These are phyloP conservation scores for Tuber brumale DNA, from an alignment of 495 filamentous ascomycete genomes.

Conservation along the genomic window DNA sequence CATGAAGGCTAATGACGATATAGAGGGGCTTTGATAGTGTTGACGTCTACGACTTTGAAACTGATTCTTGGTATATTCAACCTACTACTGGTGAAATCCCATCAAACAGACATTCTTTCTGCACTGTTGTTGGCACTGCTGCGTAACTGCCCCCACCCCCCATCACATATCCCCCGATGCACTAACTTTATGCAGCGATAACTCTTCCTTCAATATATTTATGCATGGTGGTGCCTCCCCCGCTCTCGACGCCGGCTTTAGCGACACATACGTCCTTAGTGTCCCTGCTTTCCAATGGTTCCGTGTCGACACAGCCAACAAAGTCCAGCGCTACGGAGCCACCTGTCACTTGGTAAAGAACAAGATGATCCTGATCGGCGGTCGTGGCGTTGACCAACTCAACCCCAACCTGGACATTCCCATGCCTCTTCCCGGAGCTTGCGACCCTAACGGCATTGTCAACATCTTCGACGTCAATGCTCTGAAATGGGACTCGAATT, in stretches of 20 bases:
- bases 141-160: background rate
- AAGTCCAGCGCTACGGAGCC: constrained; percentile 5
- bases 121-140: constrained; percentile 13
- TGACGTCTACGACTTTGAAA: constrained; percentile 22
- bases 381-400: constrained; percentile 7
- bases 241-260: background rate
- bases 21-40: constrained; percentile 17
- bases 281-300: constrained; percentile 22
- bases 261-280: constrained; percentile 27
- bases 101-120: constrained; percentile 13
- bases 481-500: constrained; percentile 15
- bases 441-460: constrained; percentile 12
- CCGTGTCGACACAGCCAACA: background rate
- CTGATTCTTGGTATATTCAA: constrained; percentile 14
- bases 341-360: constrained; percentile 24
- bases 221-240: constrained; percentile 19
- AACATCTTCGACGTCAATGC: constrained; percentile 29
- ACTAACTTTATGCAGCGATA: constrained; percentile 8
- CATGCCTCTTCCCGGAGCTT: constrained; percentile 4
- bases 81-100: constrained; percentile 15
- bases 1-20: background rate
- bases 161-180: background rate
- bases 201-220: constrained; percentile 28
- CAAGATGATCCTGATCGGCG: constrained; percentile 24
- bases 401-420: background rate